Evolutionary conservation across 2,329 filamentous ascomycete species (phyloP), one percentile per base, ranked within the genome.

Genomic region (Phoma herbarum): DNA sequence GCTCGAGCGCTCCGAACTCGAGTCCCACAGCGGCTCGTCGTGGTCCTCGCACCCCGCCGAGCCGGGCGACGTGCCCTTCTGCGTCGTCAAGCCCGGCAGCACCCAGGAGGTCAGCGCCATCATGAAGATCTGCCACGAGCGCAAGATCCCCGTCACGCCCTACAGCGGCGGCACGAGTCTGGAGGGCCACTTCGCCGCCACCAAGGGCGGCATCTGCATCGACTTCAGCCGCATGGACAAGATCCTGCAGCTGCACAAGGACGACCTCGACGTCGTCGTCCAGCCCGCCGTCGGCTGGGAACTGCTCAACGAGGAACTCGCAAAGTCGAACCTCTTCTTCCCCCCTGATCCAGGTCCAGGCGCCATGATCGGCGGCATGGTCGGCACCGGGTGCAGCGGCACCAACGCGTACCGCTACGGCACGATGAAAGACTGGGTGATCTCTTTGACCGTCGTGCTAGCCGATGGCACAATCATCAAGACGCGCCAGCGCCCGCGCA

Each of bases 391-490:
- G 52, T 91, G 89, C 77, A 87, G 76, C 16, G 93, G 93, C 59
- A 97, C 93, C 14, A 97, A 97, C 75, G 89, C 93, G 16, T 96
- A 96, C 80, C 85, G 93, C 57, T 97, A 96, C 76, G 93, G 93
- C 62, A 97, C 93, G 2, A 97, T 97, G 92, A 88, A 91, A 62
- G 93, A 97, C 74, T 97, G 93, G 93, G 93, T 97, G 12, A 80
- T 96, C 22, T 90, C 86, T 52, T 79, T 97, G 65, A 97, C 93
- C 0, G 91, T 96, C 4, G 93, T 97, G 11, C 84, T 97, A 69
- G 93, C 93, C 18, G 93, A 97, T 76, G 93, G 93, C 48, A 96
- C 93, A 1, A 79, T 97, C 50, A 89, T 97, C 79, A 94, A 93
- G 82, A 97, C 93, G 11, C 85, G 91, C 62, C 92, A 96, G 77